Evolutionary conservation across 176 grass and related monocot species (phyloP), one percentile per base, ranked within the genome.

Genomic region (Hyparrhenia diplandra): DNA sequence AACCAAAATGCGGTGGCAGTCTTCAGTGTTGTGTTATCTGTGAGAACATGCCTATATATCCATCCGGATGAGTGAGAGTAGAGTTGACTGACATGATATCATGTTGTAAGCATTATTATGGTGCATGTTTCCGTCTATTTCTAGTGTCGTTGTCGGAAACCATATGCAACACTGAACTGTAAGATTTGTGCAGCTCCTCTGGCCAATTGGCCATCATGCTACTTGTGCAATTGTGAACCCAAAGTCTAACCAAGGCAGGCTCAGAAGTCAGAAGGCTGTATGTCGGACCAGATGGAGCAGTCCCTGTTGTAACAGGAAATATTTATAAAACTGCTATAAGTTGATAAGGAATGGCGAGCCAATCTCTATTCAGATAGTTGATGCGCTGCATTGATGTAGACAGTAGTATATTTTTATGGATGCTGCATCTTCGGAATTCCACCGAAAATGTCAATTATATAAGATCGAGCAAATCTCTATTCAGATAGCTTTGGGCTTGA

Each of bases 371-470:
- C 43, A 73, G 76, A 59, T 46, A 57, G 21, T 67, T 65, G 85
- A 16, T 54, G 51, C 61, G 47, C 5, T 47, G 43, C 47, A 60
- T 76, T 84, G 81, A 80, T 75, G n/a, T n/a, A n/a, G n/a, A n/a
- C n/a, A n/a, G 46, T 67, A 46, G 80, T 60, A 73, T 47, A n/a
- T 86, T 61, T 63, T 27, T 8, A n/a, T 40, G 6, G 24, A 7
- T 28, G 14, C 51, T 69, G 29, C 67, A 30, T 82, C 73, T 78
- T 74, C 51, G 51, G 20, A n/a, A 55, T 55, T 55, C 51, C 8
- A 20, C 8, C 20, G 21, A 23, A 57, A 23, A 57, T 57, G 52
- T 23, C 52, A 10, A 57, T 23, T 57, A 7, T 1, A 23, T 23
- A 57, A 57, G 52, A 57, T 57, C 20, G 21, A 23, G n/a, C n/a